Evolutionary conservation across 225 moss, liverwort and hornwort species (phyloP).

Genomic region (Pseudoscleropodium purum): DNA sequence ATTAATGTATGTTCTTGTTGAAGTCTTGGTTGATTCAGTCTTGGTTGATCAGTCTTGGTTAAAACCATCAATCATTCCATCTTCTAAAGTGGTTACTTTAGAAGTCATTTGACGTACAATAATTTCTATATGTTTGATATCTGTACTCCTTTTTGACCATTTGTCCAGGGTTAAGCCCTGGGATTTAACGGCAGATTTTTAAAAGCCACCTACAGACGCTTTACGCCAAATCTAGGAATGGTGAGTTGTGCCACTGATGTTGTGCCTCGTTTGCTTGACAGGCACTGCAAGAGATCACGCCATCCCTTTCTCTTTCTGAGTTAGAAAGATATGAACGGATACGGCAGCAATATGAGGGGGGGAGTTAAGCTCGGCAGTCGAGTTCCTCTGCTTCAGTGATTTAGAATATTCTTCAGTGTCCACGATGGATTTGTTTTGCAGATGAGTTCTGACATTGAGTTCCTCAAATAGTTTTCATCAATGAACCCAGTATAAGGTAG

Average conservation of each 20-base stretch:
- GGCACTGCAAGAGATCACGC: conserved; percentile 80
- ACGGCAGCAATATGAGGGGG: conserved; percentile 67
- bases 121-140: background rate
- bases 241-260: background rate
- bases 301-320: conserved; percentile 72
- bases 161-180: background rate
- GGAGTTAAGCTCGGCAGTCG: background rate
- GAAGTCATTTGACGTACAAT: background rate
- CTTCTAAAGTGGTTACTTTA: background rate
- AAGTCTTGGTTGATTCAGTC: background rate
- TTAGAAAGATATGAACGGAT: conserved; percentile 88
- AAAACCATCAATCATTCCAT: background rate
- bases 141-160: background rate
- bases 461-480: background rate
- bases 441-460: background rate
- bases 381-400: background rate
- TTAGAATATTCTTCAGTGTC: background rate
- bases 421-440: background rate
- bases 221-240: background rate
- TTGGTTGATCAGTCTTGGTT: background rate
- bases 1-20: background rate
- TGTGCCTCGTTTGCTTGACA: conserved; percentile 1
- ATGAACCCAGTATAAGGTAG: background rate
- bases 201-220: background rate
- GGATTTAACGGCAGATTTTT: background rate